Evolutionary conservation across 2,329 filamentous ascomycete species (phyloP).

Genomic region (Fusarium ramigenum): DNA sequence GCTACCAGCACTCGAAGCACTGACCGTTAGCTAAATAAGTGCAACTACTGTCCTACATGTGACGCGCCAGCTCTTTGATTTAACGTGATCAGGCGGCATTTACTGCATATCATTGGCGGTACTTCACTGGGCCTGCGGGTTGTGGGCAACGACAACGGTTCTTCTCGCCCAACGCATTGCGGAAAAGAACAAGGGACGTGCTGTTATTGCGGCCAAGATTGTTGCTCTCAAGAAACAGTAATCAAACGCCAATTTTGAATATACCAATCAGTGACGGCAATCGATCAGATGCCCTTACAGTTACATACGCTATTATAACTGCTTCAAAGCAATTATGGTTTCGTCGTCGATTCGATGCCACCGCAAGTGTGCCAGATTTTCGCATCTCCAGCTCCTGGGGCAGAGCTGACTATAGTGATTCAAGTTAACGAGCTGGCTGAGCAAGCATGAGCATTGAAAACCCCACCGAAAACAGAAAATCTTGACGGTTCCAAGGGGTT

Average conservation of each 20-base stretch:
- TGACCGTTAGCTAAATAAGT: background rate
- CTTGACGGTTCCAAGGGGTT: conserved; percentile 28
- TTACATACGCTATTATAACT: conserved; percentile 22
- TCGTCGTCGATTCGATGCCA: conserved; percentile 22
- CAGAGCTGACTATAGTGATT: background rate
- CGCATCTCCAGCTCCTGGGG: background rate
- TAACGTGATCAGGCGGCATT: conserved; percentile 15
- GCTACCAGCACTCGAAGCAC: conserved; percentile 19
- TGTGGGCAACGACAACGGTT: conserved; percentile 20
- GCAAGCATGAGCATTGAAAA: conserved; percentile 17
- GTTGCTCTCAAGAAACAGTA: conserved; percentile 22
- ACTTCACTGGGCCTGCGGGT: conserved; percentile 13
- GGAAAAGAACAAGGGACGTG: conserved; percentile 12
- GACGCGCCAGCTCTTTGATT: conserved; percentile 14
- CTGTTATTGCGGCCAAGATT: conserved; percentile 6
- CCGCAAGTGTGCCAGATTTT: conserved; percentile 20
- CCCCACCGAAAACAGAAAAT: conserved; percentile 8
- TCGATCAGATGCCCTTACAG: conserved; percentile 7
- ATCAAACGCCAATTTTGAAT: conserved; percentile 23
- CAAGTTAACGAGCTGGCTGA: conserved; percentile 10
- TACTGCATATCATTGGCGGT: conserved; percentile 24
- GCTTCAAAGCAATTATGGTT: conserved; percentile 29
- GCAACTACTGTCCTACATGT: conserved; percentile 9
- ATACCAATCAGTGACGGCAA: conserved; percentile 20
- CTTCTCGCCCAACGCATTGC: conserved; percentile 31